Conservation (phyloP, 257 asterid species). For the Catharanthus roseus region DNA sequence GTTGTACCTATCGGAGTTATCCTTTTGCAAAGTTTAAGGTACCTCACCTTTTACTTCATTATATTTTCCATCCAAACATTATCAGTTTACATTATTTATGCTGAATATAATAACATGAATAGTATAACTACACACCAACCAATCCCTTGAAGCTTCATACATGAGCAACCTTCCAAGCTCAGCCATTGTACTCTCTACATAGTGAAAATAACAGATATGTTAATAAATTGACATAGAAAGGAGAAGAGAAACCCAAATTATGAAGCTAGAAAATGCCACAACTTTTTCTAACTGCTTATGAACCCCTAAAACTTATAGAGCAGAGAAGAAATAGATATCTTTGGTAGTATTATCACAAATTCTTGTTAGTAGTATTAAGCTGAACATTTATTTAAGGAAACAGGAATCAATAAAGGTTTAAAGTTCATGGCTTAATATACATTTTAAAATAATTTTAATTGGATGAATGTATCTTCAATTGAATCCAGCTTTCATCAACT, state of each 20-base stretch:
- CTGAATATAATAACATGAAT: neutral
- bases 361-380: neutral
- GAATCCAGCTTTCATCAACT: neutral
- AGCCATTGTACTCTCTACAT: slow-evolving; percentile 83
- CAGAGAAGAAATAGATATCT: no score
- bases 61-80: neutral
- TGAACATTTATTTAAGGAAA: neutral
- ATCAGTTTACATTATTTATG: neutral
- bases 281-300: no score
- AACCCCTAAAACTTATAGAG: no score
- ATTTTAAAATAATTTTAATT: neutral
- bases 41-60: neutral
- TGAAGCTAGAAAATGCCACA: no score
- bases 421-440: neutral
- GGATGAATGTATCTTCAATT: no score
- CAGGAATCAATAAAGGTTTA: neutral
- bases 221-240: neutral
- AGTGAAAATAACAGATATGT: slow-evolving; percentile 3
- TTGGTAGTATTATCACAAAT: neutral
- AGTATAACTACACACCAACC: slow-evolving; percentile 55
- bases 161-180: slow-evolving; percentile 95
- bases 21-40: neutral
- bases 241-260: neutral
- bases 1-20: neutral
- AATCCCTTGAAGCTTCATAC: slow-evolving; percentile 95